phyloP scores from a whole-genome alignment of 1,139 yeast genomes.

The Pichia sp. region DNA sequence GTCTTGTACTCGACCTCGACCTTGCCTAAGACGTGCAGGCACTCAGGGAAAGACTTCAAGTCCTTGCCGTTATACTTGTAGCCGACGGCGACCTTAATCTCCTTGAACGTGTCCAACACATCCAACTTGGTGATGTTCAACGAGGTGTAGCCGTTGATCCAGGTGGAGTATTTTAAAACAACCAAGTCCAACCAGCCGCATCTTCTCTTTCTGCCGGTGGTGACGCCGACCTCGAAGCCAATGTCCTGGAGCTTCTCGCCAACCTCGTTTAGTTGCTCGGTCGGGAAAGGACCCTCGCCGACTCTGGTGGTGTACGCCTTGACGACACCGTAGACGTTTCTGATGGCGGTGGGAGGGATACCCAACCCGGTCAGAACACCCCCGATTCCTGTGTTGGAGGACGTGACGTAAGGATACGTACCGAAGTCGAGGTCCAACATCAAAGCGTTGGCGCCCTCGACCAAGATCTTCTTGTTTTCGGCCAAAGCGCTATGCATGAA shows the following conservation, averaged over 20 bases:
- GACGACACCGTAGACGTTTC: constrained; percentile 87
- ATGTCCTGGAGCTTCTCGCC: constrained; percentile 87
- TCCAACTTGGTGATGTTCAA: constrained; percentile 94
- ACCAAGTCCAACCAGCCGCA: constrained; percentile 99
- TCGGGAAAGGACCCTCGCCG: constrained; percentile 99
- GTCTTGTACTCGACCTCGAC: constrained; percentile 89
- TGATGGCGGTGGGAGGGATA: constrained; percentile 78
- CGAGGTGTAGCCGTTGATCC: constrained; percentile 91
- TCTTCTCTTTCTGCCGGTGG: constrained; percentile 98
- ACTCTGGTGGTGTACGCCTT: constrained; percentile 98
- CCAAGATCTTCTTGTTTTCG: constrained; percentile 76
- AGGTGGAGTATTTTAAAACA: constrained; percentile 82
- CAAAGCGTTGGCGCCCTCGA: constrained; percentile 98
- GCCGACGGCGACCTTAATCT: constrained; percentile 80
- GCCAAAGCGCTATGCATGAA: constrained; percentile 83
- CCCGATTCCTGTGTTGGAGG: constrained; percentile 93
- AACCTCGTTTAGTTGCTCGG: constrained; percentile 83
- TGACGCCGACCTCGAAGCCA: constrained; percentile 96
- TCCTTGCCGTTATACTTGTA: constrained; percentile 75
- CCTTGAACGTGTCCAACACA: constrained; percentile 84
- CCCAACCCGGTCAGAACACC: constrained; percentile 98
- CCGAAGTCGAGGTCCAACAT: constrained; percentile 98
- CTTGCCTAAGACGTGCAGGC: constrained; percentile 69
- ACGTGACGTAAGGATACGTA: constrained; percentile 96
- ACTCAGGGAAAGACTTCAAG: constrained; percentile 86